Evolutionary conservation across 2,329 filamentous ascomycete genomes (phyloP).

Genomic region (Penicillium sp.): DNA sequence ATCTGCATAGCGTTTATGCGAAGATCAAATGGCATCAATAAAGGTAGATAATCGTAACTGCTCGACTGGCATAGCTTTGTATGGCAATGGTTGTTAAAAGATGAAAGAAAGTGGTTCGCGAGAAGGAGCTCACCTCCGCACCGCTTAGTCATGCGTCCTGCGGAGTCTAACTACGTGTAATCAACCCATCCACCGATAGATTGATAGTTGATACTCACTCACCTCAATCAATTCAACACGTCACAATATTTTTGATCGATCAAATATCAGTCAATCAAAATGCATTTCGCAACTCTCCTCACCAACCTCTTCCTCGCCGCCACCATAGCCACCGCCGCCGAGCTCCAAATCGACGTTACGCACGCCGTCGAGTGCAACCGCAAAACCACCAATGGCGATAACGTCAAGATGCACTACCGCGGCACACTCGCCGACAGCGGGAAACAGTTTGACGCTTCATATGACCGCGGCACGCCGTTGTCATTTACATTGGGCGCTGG

Average conservation of each 20-base stretch:
- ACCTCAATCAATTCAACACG: background rate
- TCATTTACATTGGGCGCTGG: constrained; percentile 74
- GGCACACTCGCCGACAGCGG: constrained; percentile 73
- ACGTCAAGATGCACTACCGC: constrained; percentile 80
- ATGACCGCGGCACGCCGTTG: constrained; percentile 73
- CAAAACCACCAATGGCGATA: constrained; percentile 72
- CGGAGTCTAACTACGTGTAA: background rate
- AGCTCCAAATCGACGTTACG: constrained; percentile 73
- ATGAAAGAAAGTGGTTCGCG: no score
- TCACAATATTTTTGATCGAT: background rate
- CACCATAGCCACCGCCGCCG: constrained; percentile 19
- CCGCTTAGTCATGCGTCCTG: no score
- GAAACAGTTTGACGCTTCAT: constrained; percentile 77
- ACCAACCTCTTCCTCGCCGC: constrained; percentile 7
- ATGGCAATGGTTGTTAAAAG: no score
- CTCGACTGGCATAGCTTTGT: no score
- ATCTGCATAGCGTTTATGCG: no score
- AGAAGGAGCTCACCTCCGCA: no score
- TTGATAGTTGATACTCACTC: background rate
- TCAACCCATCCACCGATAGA: background rate
- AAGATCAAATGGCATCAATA: no score
- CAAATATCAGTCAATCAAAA: background rate
- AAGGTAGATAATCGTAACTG: no score
- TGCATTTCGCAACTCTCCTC: constrained; percentile 11
- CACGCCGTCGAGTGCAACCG: constrained; percentile 72